Base-by-base conservation (phyloP, 495 filamentous ascomycete genomes). In the Xylaria longipes region DNA sequence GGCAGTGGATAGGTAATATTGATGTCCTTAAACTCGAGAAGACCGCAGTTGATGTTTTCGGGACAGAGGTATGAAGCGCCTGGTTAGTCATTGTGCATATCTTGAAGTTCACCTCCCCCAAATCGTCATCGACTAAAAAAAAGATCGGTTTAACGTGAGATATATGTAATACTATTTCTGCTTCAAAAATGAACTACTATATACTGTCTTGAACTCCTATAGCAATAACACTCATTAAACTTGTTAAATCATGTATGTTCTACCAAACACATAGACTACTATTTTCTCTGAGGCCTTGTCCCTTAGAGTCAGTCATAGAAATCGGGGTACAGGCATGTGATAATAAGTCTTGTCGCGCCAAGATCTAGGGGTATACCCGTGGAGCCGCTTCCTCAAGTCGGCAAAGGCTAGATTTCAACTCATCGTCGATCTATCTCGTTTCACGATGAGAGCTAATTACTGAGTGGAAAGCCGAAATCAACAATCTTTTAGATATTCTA, bases 1-100 rank as follows among this genome's bases (percentile, higher is more conserved):
- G 77, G 11, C 35, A 74, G 22, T 84, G 82, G 82, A 72, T 84
- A 3, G 82, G 75, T 4, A 81, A 85, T 52, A 33, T 84, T 3
- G 75, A 85, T 60, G 54, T 84, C 4, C 43, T 68, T 4, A 12
- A 20, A 20, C 52, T 56, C 17, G 27, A 56, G 27, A 56, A 31
- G 52, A 31, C 12, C 15, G 27, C 52, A 20, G 3, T 56, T 20
- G 25, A 31, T 17, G 27, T 31, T 12, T 56, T 56, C 27, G 52
- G 57, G 3, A n/a, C 33, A 20, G 17, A 60, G 17, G 37, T 37
- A 37, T 60, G 57, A 56, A 56, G 29, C 31, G 57, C 31, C 37
- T 60, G 7, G 29, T 33, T 33, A 9, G 57, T n/a, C 57, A 60
- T n/a, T 60, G 37, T 11, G 9, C 57, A 37, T n/a, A 37, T n/a